Evolutionary conservation across 306 rosid genomes (phyloP).

Genomic region (Cucurbita moschata): DNA sequence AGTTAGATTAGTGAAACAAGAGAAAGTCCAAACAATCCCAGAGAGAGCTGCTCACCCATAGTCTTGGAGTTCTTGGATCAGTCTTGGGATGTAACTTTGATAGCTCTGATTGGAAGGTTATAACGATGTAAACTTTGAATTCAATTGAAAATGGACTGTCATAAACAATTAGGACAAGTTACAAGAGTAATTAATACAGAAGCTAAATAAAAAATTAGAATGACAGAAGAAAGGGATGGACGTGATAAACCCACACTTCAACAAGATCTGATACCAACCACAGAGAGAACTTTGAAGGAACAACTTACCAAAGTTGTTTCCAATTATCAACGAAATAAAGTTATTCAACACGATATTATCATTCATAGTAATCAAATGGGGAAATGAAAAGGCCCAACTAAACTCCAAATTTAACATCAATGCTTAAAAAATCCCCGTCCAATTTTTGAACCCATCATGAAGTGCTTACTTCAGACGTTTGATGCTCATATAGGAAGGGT

Average conservation of each 20-base stretch:
- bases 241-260: not conserved
- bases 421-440: not conserved
- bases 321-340: not conserved
- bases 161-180: not conserved
- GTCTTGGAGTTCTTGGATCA: slow-evolving; percentile 68
- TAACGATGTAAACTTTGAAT: slow-evolving; percentile 54
- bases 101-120: slow-evolving; percentile 67
- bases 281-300: not conserved
- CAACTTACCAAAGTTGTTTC: not conserved
- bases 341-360: not conserved
- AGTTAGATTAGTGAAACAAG: slow-evolving; percentile 6
- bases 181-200: not conserved
- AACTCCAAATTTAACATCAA: not conserved
- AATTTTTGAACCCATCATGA: not conserved
- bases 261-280: not conserved
- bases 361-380: not conserved
- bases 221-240: not conserved
- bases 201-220: not conserved
- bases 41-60: slow-evolving; percentile 50
- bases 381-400: not conserved
- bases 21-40: slow-evolving; percentile 3
- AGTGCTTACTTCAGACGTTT: not conserved
- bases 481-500: too few species aligned
- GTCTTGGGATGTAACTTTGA: slow-evolving; percentile 49
- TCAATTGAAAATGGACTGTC: slow-evolving; percentile 91